Percentiles rank a stretch among this genome's conserved stretches.
Evolutionary conservation across 805 yeast species (phyloP).

Genomic region (Yarrowia bubula): DNA sequence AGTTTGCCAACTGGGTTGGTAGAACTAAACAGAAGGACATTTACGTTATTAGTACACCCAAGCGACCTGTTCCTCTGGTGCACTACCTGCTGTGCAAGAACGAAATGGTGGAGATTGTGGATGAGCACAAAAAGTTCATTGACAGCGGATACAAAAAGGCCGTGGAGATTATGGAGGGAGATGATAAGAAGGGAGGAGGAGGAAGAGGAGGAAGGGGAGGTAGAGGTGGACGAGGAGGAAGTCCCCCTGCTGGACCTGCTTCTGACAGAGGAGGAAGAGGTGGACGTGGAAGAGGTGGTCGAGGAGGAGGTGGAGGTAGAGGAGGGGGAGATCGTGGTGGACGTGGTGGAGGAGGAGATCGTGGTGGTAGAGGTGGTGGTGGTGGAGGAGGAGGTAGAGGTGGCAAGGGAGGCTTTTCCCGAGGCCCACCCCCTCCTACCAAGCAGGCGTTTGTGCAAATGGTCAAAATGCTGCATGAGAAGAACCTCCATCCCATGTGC

Average conservation of each 20-base stretch:
- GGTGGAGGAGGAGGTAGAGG: slow-evolving; percentile 45
- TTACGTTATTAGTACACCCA: slow-evolving; percentile 92
- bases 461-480: slow-evolving; percentile 64
- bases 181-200: slow-evolving; percentile 37
- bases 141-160: slow-evolving; percentile 55
- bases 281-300: slow-evolving; percentile 38
- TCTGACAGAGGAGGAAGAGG: too few species aligned
- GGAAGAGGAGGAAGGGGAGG: slow-evolving; percentile 38
- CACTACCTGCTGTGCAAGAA: slow-evolving; percentile 82
- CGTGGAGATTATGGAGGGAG: slow-evolving; percentile 44
- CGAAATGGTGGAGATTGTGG: slow-evolving; percentile 68
- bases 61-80: slow-evolving; percentile 94
- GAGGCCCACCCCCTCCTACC: slow-evolving; percentile 6
- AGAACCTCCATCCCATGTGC: slow-evolving; percentile 84
- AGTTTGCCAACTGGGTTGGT: slow-evolving; percentile 98
- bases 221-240: slow-evolving; percentile 38
- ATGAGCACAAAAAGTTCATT: slow-evolving; percentile 66
- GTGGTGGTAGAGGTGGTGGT: slow-evolving; percentile 40
- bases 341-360: slow-evolving; percentile 36
- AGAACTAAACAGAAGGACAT: slow-evolving; percentile 94
- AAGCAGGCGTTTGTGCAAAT: slow-evolving; percentile 75
- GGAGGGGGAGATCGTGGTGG: slow-evolving; percentile 38
- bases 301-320: slow-evolving; percentile 39
- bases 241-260: too few species aligned
- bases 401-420: slow-evolving; percentile 32